A percentile compares a stretch with the other conserved stretches of the same genome.
Conservation (phyloP, 2,329 filamentous ascomycete genomes). For the Aspergillus texensis region DNA sequence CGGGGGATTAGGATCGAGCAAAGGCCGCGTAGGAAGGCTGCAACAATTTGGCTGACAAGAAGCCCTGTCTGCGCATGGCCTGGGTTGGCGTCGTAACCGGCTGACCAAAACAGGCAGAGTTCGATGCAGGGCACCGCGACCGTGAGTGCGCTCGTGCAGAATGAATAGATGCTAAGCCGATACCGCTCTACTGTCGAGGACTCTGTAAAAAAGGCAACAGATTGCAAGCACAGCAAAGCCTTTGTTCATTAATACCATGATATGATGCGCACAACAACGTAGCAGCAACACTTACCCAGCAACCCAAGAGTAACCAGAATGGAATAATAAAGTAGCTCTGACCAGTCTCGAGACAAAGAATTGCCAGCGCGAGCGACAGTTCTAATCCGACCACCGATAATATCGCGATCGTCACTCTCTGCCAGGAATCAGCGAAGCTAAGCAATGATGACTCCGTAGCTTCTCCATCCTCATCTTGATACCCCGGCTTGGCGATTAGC, state of each 20-base stretch:
- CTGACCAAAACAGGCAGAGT: constrained; percentile 36
- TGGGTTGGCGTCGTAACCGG: constrained; percentile 13
- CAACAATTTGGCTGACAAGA: constrained; percentile 52
- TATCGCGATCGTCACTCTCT: constrained; percentile 59
- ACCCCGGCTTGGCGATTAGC: constrained; percentile 46
- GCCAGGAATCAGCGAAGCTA: constrained; percentile 62
- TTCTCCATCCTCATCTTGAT: constrained; percentile 70
- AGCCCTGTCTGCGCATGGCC: constrained; percentile 45
- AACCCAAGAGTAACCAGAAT: constrained; percentile 62
- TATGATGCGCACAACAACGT: not conserved
- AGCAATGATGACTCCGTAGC: constrained; percentile 66
- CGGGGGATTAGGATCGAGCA: constrained; percentile 62
- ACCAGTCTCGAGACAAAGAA: constrained; percentile 49
- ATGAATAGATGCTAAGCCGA: constrained; percentile 32
- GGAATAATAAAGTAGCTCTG: constrained; percentile 47
- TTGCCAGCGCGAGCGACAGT: constrained; percentile 59
- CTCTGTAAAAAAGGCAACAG: constrained; percentile 37
- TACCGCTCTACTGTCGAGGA: constrained; percentile 37
- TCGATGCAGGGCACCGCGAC: constrained; percentile 25
- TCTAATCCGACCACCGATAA: constrained; percentile 58
- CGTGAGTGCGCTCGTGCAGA: constrained; percentile 32
- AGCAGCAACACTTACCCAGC: constrained; percentile 61
- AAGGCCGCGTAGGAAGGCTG: constrained; percentile 32
- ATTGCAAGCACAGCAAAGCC: constrained; percentile 34
- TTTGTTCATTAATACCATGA: constrained; percentile 20